Evolutionary conservation across 805 yeast species (phyloP).

Genomic region (Candida wancherniae): DNA sequence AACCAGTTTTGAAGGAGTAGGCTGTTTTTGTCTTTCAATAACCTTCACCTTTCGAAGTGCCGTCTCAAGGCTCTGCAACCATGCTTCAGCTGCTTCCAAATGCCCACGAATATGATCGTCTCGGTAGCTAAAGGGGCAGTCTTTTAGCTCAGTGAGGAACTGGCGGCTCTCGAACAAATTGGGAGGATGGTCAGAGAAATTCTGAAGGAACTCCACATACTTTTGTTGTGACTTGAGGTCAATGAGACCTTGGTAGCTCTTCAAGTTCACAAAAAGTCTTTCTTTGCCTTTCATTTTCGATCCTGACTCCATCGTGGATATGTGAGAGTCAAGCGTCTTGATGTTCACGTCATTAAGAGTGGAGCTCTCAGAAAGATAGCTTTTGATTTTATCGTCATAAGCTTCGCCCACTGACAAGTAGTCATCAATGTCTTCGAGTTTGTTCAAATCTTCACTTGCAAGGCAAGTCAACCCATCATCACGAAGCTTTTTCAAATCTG

Average conservation of each 20-base stretch:
- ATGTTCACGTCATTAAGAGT: slow-evolving; percentile 19
- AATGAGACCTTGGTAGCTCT: slow-evolving; percentile 18
- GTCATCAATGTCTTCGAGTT: slow-evolving; percentile 19
- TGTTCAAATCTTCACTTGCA: slow-evolving; percentile 30
- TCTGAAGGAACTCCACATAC: slow-evolving; percentile 24
- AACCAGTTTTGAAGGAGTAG: slow-evolving; percentile 12
- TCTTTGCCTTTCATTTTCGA: slow-evolving; percentile 20
- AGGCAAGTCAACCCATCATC: slow-evolving; percentile 25
- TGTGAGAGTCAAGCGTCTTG: slow-evolving; percentile 20
- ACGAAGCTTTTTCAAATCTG: slow-evolving; percentile 25
- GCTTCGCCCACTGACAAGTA: slow-evolving; percentile 24
- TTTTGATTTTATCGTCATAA: slow-evolving; percentile 17
- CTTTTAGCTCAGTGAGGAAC: slow-evolving; percentile 19
- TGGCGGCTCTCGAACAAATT: slow-evolving; percentile 22
- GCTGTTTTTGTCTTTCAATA: slow-evolving; percentile 8
- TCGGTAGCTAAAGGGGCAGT: slow-evolving; percentile 20
- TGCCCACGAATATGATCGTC: slow-evolving; percentile 10
- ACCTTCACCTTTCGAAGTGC: slow-evolving; percentile 12
- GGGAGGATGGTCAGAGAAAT: slow-evolving; percentile 9
- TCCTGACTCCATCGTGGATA: slow-evolving; percentile 23
- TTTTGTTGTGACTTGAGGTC: slow-evolving; percentile 23
- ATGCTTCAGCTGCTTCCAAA: slow-evolving; percentile 19
- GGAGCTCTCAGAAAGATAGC: slow-evolving; percentile 16
- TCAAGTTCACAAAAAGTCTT: slow-evolving; percentile 24
- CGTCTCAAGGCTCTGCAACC: slow-evolving; percentile 19